These are phyloP conservation scores for Alnus glutinosa DNA, from an alignment of 306 rosid genomes.

Conservation along the genomic window DNA sequence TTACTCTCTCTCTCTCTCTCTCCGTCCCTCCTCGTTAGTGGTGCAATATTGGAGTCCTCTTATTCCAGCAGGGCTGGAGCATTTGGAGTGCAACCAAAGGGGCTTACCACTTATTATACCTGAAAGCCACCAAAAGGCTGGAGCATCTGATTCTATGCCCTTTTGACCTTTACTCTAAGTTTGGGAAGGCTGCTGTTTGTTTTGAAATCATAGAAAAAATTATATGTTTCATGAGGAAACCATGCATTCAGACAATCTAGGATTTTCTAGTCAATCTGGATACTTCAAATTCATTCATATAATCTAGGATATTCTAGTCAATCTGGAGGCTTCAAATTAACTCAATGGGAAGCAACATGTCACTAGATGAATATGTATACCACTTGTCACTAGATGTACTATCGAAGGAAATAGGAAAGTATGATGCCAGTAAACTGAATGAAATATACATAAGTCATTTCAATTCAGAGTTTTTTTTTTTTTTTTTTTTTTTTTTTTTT, in stretches of 20 bases:
- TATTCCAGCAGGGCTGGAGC: conserved; percentile 6
- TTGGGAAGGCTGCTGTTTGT: conserved; percentile 5
- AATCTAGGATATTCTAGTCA: neutral
- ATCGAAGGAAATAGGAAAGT: neutral
- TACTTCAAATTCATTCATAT: neutral
- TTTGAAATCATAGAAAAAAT: neutral
- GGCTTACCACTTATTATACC: neutral
- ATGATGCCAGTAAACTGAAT: neutral
- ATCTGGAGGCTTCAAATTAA: neutral
- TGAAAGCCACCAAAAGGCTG: neutral
- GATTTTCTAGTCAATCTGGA: neutral
- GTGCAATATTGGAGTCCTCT: neutral
- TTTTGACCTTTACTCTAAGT: neutral
- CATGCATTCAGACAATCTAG: neutral
- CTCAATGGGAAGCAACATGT: neutral
- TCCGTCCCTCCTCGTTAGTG: neutral
- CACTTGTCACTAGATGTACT: neutral
- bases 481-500: neutral
- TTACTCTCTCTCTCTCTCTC: neutral
- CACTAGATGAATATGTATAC: neutral
- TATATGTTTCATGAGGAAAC: neutral
- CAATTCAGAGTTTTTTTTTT: neutral
- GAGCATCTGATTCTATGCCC: neutral
- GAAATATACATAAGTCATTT: neutral
- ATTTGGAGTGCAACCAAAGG: conserved; percentile 9